Conservation (phyloP, 345 rosid species). For the Raphanus sativus region DNA sequence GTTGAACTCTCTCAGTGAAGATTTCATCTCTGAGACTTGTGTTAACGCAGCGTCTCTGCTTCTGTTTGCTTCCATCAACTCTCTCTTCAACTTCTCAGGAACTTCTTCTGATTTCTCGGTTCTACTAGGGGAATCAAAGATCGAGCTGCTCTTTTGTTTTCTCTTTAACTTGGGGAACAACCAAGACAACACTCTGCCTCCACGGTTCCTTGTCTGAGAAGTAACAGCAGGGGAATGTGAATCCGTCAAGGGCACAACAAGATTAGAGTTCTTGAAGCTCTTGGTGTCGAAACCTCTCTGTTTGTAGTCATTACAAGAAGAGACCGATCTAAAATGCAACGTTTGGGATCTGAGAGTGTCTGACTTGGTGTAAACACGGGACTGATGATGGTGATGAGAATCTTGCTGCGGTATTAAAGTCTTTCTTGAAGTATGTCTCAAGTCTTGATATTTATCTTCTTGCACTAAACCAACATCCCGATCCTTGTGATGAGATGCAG, state of each 20-base stretch:
- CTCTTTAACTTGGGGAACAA: constrained; percentile 74
- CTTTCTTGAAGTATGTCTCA: constrained; percentile 26
- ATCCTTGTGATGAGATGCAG: constrained; percentile 55
- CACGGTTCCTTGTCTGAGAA: constrained; percentile 55
- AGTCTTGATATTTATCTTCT: constrained; percentile 39
- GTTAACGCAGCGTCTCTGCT: constrained; percentile 67
- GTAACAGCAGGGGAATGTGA: constrained; percentile 60
- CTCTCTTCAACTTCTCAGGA: constrained; percentile 69
- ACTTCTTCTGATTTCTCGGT: constrained; percentile 76
- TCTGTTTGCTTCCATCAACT: constrained; percentile 72
- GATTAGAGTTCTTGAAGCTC: constrained; percentile 59
- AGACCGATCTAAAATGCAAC: constrained; percentile 48
- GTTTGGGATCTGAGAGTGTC: constrained; percentile 42
- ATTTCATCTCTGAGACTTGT: constrained; percentile 78
- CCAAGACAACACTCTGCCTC: constrained; percentile 68
- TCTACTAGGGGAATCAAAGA: constrained; percentile 52
- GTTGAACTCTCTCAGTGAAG: constrained; percentile 68
- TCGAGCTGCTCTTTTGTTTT: constrained; percentile 52
- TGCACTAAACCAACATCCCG: constrained; percentile 61
- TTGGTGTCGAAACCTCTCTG: constrained; percentile 49
- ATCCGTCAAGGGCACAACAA: constrained; percentile 71
- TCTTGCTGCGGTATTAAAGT: too few relatives aligned
- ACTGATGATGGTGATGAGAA: too few relatives aligned
- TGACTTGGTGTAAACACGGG: too few relatives aligned
- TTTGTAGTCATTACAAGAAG: constrained; percentile 73